These are phyloP conservation scores for Astragalus glycyphyllos DNA, from an alignment of 306 rosid genomes.

Conservation along the genomic window DNA sequence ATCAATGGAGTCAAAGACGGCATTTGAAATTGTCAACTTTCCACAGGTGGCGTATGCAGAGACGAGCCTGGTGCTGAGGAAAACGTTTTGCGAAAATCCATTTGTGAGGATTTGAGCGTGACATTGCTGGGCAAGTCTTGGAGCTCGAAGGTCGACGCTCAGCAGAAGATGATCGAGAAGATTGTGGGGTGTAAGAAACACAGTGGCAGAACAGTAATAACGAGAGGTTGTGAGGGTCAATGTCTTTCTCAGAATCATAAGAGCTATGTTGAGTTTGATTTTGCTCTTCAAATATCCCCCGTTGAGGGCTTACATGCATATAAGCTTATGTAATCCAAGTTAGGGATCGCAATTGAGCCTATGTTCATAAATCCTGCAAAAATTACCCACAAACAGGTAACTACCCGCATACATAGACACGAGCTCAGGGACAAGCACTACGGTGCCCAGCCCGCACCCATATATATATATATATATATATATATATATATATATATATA, in stretches of 20 bases:
- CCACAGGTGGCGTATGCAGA: constrained; percentile 66
- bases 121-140: constrained; percentile 53
- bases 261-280: constrained; percentile 20
- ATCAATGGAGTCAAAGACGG: constrained; percentile 55
- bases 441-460: no score
- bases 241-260: constrained; percentile 44
- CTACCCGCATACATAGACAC: no score
- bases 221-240: constrained; percentile 47
- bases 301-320: no score
- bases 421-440: no score
- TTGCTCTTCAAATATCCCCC: no score
- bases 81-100: constrained; percentile 64
- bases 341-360: no score
- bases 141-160: constrained; percentile 51
- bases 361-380: no score
- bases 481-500: no score
- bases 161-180: constrained; percentile 58
- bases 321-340: no score
- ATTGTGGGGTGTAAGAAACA: constrained; percentile 33
- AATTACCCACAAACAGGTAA: no score
- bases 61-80: constrained; percentile 69
- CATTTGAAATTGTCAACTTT: constrained; percentile 43
- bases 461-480: no score
- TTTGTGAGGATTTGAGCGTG: constrained; percentile 70
- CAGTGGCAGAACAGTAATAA: constrained; percentile 54